Evolutionary conservation across 805 yeast species (phyloP), one percentile per base, ranked within the genome.

Genomic region (Hanseniaspora lindneri): DNA sequence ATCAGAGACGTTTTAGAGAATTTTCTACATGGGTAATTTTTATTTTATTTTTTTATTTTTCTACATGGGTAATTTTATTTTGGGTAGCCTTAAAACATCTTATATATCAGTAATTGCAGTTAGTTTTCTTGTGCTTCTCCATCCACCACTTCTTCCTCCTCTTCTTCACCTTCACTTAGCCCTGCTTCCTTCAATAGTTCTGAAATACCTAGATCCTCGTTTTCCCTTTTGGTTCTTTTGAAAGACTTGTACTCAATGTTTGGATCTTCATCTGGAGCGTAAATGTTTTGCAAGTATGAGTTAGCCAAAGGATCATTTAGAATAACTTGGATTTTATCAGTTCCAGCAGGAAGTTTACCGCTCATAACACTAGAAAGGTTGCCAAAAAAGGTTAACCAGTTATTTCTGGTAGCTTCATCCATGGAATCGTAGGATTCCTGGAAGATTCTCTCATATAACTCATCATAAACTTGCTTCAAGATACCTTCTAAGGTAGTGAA

Each of bases 261-360:
- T 55, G 99, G 99, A 67, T 92, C 99, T 36, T 76, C 76, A 66
- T 92, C 99, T 24, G 99, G 99, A 30, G 99, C 99, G 61, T 88
- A 92, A n/a, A 89, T 92, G 61, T 92, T 92, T 67, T 92, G 99
- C 54, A 92, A 83, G 60, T 92, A 92, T 0, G 96, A 86, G 4
- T 94, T 81, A 17, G 96, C 95, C 58, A 92, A 68, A 6, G 99
- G 98, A 66, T 92, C 99, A 54, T 79, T 87, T 94, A 92, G 83
- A 36, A 76, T 62, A 30, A 92, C 73, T 1, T 96, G 89, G 67
- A 92, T 88, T 50, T 80, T 77, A 11, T 39, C 44, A 14, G 20
- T 16, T 3, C 49, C 49, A 29, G 23, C 49, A 23, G 49, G 49
- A 40, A 76, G 69, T 54, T 83, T 77, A 39, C 97, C 98, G 24